Conservation (phyloP, 2,329 filamentous ascomycete species). For the Pseudocercospora eumusae region DNA sequence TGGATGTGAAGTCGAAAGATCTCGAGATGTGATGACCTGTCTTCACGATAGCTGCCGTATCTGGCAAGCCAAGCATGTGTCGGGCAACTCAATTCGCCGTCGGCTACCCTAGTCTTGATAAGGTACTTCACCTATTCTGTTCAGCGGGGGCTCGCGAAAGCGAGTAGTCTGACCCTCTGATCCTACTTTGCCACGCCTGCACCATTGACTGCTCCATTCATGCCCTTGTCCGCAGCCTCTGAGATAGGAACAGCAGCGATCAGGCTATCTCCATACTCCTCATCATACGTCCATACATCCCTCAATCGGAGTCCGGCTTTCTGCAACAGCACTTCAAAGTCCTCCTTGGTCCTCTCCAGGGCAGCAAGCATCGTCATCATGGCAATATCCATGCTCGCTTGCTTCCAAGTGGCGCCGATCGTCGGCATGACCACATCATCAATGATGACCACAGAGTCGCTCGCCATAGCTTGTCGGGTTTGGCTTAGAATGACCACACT, state of each 20-base stretch:
- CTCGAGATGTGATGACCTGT: not conserved
- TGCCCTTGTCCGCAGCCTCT: not conserved
- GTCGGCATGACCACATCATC: slow-evolving; percentile 20
- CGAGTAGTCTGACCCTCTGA: not conserved
- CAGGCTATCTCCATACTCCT: not conserved
- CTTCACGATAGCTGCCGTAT: not conserved
- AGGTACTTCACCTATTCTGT: slow-evolving; percentile 7
- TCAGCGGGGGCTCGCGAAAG: not conserved
- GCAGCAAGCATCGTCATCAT: slow-evolving; percentile 25
- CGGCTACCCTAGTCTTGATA: slow-evolving; percentile 1
- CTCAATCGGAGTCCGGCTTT: slow-evolving; percentile 2
- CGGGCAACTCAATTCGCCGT: slow-evolving; percentile 13
- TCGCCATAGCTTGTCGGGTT: slow-evolving; percentile 19
- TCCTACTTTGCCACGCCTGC: not conserved
- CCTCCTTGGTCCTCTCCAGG: slow-evolving; percentile 12
- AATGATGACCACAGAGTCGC: slow-evolving; percentile 17
- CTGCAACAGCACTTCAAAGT: slow-evolving; percentile 9
- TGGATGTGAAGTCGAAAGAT: not conserved
- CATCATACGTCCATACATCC: slow-evolving; percentile 11
- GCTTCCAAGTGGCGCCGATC: slow-evolving; percentile 18
- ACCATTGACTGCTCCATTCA: not conserved
- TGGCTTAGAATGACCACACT: slow-evolving; percentile 14
- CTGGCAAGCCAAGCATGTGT: not conserved
- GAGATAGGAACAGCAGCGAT: not conserved
- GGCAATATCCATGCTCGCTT: slow-evolving; percentile 23